Conservation (phyloP, 257 asterid species). For the Solanum medicagineum region DNA sequence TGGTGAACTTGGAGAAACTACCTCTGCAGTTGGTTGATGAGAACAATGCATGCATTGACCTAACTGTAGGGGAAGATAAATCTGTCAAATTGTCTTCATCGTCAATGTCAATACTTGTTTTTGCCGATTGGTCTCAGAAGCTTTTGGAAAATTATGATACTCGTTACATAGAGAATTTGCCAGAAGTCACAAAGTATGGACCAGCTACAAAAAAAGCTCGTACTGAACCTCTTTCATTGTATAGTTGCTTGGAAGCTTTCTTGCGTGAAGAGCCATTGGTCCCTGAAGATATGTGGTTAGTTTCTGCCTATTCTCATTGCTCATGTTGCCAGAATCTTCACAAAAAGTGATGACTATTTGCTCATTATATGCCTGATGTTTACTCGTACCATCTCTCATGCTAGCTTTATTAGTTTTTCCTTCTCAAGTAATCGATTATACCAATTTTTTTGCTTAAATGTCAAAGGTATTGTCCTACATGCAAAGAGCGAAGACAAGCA, state of each 20-base stretch:
- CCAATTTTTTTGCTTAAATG: background rate
- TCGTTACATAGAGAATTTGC: slow-evolving; percentile 66
- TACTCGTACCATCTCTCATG: background rate
- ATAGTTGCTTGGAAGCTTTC: slow-evolving; percentile 97
- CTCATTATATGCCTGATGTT: background rate
- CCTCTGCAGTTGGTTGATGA: slow-evolving; percentile 95
- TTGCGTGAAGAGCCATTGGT: slow-evolving; percentile 97
- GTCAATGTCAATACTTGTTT: slow-evolving; percentile 82
- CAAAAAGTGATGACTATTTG: background rate
- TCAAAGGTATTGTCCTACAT: slow-evolving; percentile 89
- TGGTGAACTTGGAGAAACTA: slow-evolving; percentile 43
- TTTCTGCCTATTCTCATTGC: slow-evolving; percentile 2
- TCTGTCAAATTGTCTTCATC: slow-evolving; percentile 79
- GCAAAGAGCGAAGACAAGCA: slow-evolving; percentile 98
- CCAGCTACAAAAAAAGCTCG: slow-evolving; percentile 88
- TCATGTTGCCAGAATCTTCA: background rate
- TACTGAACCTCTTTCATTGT: slow-evolving; percentile 84
- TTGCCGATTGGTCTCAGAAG: slow-evolving; percentile 97
- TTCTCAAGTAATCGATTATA: background rate
- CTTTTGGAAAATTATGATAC: slow-evolving; percentile 81
- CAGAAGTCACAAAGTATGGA: slow-evolving; percentile 77
- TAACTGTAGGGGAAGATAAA: slow-evolving; percentile 79
- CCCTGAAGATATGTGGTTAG: slow-evolving; percentile 99
- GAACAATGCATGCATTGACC: slow-evolving; percentile 86
- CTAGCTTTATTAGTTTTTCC: background rate